Conservation (phyloP, 805 yeast species). For the Candida piceae region DNA sequence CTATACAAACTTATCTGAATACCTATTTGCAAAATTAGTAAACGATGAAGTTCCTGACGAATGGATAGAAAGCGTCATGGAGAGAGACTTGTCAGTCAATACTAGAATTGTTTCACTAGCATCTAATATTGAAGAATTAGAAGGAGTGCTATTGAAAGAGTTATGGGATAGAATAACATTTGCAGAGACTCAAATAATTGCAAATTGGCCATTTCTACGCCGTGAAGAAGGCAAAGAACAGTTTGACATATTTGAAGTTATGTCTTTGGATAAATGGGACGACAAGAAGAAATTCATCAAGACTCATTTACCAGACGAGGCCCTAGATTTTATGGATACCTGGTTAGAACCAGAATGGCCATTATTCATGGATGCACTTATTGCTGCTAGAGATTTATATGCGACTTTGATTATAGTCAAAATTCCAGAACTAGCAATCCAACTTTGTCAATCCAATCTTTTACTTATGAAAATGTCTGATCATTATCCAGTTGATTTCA, state of each 20-base stretch:
- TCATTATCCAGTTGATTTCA: conserved; percentile 13
- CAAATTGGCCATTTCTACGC: conserved; percentile 16
- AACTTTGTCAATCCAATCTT: conserved; percentile 25
- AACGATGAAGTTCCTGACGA: conserved; percentile 22
- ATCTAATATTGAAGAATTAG: conserved; percentile 3
- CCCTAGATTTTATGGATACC: conserved; percentile 16
- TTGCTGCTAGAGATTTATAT: conserved; percentile 70
- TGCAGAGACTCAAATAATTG: conserved; percentile 20
- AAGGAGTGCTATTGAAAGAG: conserved; percentile 13
- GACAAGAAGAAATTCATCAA: conserved; percentile 18
- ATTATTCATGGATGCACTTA: conserved; percentile 71
- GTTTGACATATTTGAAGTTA: conserved; percentile 17
- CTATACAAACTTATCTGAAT: conserved; percentile 31
- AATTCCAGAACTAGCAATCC: conserved; percentile 15
- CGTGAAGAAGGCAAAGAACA: conserved; percentile 1
- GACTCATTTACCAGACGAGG: conserved; percentile 15
- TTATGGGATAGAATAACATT: conserved; percentile 23
- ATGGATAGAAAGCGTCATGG: conserved; percentile 21
- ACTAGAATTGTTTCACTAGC: conserved; percentile 24
- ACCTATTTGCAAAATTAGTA: conserved; percentile 23
- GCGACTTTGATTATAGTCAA: conserved; percentile 58
- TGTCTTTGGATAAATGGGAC: conserved; percentile 12
- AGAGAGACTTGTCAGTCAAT: conserved; percentile 25
- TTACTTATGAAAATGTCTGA: conserved; percentile 22
- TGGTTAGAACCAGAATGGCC: conserved; percentile 47